Evolutionary conservation across 345 rosid species (phyloP), one percentile per base, ranked within the genome.

Genomic region (Camelina neglecta): DNA sequence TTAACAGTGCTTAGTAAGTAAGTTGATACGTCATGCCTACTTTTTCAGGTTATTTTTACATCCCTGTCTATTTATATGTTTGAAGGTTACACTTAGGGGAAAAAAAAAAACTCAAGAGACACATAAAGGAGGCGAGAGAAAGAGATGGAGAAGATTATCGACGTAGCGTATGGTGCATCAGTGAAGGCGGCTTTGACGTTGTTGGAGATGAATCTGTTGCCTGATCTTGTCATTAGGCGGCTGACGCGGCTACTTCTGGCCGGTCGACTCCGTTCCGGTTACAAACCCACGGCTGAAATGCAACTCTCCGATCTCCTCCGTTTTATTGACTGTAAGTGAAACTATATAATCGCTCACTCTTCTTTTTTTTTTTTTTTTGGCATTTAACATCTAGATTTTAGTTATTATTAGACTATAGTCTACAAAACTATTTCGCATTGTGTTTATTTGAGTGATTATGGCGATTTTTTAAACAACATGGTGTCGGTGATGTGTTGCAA

Each of bases 231-330:
- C 57, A 45, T 90, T 4, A 73, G 96, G 58, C 78, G 84, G 62
- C 83, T 91, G 10, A 91, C 93, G 3, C 88, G 94, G 33, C 56
- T 88, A 29, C 93, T 87, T 69, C 75, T 93, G 51, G 87, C 93
- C 26, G 70, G 74, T 60, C 90, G 97, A 20, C 96, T 93, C 60
- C 92, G 93, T 49, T 88, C 91, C 73, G 66, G 89, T 71, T 82
- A 85, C 85, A 84, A 78, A 75, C 57, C 87, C 44, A 81, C 90
- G 31, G 73, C 87, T 57, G 84, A 90, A 20, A 80, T 81, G 47
- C 96, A 91, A 78, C 93, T 87, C 56, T 71, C 85, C 13, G 81
- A 90, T 54, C 98, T 90, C 75, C 81, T 93, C 79, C 82, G 70
- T 0, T 90, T 93, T 74, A 81, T 76, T 4, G 78, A 84, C 4